Base-by-base conservation (phyloP, 345 rosid species). In the Ailanthus altissimus region DNA sequence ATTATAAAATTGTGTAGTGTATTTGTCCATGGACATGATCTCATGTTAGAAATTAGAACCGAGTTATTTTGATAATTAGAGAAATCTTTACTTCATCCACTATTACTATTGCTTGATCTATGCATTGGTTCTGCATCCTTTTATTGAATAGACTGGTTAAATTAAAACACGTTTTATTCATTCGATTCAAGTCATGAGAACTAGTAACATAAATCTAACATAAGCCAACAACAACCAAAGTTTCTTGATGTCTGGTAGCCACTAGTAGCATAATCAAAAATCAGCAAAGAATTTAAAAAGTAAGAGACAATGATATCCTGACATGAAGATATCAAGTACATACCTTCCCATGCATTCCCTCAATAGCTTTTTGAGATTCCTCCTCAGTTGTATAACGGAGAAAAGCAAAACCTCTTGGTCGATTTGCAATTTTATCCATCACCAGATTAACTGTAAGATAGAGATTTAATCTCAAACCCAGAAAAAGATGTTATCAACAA, bases 331-430 rank as follows among this genome's bases (percentile, higher is more conserved):
- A 50, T 4, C 45, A 0, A n/a, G 50, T 38, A 21, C 40, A 77
- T 82, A 91, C 98, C 98, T 91, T 91, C 59, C 97, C 94, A 59
- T 93, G 97, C 97, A 93, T 93, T 81, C 94, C 98, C 77, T 91
- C 77, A 45, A 91, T 85, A 70, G 97, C 98, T 47, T 86, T 89
- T 36, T 50, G 84, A 13, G 97, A 88, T 78, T 91, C 94, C 71
- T 91, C 97, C 84, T 88, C 93, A 16, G 90, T 88, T 50, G 86
- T 85, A 73, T 93, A 93, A 23, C 86, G 83, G 26, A 93, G 74
- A 75, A 93, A 93, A 21, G 97, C 98, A 82, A 91, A 93, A 5
- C 94, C 97, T 81, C 89, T 90, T 4, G 92, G 93, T 79, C 94
- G 87, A 40, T 87, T 91, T 45, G 97, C 94, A 61, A 91, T 76